phyloP scores from a whole-genome alignment of 371 early-diverging fungal genomes.

The Batkoa obscura region DNA sequence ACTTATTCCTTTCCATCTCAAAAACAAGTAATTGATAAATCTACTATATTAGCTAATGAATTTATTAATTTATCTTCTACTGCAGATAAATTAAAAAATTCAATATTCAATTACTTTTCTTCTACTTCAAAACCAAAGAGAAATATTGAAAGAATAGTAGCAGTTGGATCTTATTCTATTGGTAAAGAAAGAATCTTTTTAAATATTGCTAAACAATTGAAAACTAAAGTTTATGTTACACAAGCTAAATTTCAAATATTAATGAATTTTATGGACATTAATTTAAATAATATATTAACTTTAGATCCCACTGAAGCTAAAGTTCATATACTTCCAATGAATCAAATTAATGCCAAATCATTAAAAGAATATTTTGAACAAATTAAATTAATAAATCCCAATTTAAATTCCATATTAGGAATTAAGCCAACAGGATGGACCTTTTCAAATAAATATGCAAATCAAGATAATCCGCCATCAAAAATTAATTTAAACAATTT shows the following conservation, averaged over 20 bases:
- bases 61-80: conserved; percentile 9
- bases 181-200: conserved; percentile 80
- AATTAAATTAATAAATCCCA: conserved; percentile 14
- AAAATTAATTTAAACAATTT: conserved; percentile 11
- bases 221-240: conserved; percentile 47
- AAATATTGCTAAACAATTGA: conserved; percentile 51
- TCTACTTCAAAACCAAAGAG: not conserved
- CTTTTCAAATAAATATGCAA: conserved; percentile 15
- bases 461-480: conserved; percentile 3
- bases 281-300: conserved; percentile 36
- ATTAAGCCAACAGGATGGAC: conserved; percentile 85
- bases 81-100: not conserved
- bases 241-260: conserved; percentile 39
- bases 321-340: conserved; percentile 64
- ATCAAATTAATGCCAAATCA: conserved; percentile 17
- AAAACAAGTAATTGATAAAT: conserved; percentile 37
- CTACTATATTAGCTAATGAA: conserved; percentile 13
- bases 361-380: conserved; percentile 8
- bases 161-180: conserved; percentile 79
- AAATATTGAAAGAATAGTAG: no score
- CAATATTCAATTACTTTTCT: not conserved
- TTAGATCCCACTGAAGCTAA: conserved; percentile 40
- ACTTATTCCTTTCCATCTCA: conserved; percentile 70
- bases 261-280: conserved; percentile 37
- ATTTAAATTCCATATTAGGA: conserved; percentile 31